Evolutionary conservation across 2,329 filamentous ascomycete genomes (phyloP).

Genomic region (Alternaria rosae): DNA sequence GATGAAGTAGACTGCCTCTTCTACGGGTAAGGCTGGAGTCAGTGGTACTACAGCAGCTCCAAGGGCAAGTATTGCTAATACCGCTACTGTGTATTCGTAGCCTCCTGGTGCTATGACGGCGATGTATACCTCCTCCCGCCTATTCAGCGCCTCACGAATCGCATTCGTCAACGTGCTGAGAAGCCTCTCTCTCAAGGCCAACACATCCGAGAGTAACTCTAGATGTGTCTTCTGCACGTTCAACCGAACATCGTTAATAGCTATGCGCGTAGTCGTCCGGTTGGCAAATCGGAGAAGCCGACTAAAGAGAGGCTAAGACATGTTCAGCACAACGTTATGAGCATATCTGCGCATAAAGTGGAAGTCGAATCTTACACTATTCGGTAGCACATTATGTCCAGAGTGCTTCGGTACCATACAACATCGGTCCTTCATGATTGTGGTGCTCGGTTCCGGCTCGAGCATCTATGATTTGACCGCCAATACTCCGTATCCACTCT

Average conservation of each 20-base stretch:
- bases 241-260: constrained; percentile 51
- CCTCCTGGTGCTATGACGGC: constrained; percentile 56
- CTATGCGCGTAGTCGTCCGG: constrained; percentile 44
- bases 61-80: constrained; percentile 56
- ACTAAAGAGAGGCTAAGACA: constrained; percentile 49
- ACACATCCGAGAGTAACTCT: constrained; percentile 55
- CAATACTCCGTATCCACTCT: not conserved
- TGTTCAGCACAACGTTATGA: constrained; percentile 12
- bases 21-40: constrained; percentile 51
- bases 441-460: not conserved
- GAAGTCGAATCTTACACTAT: constrained; percentile 31
- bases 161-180: constrained; percentile 35
- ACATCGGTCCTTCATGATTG: constrained; percentile 36
- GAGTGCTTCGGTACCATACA: constrained; percentile 38
- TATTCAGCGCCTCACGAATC: constrained; percentile 38
- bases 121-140: constrained; percentile 53
- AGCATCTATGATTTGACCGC: not conserved
- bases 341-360: too few species aligned
- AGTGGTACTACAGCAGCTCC: constrained; percentile 59
- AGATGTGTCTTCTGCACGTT: constrained; percentile 50
- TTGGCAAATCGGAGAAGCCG: constrained; percentile 52
- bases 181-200: constrained; percentile 53
- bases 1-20: constrained; percentile 57
- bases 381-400: constrained; percentile 40
- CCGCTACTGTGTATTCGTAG: constrained; percentile 59